These are phyloP conservation scores for Metschnikowia corniflorae DNA, from an alignment of 805 yeast genomes.

Conservation along the genomic window DNA sequence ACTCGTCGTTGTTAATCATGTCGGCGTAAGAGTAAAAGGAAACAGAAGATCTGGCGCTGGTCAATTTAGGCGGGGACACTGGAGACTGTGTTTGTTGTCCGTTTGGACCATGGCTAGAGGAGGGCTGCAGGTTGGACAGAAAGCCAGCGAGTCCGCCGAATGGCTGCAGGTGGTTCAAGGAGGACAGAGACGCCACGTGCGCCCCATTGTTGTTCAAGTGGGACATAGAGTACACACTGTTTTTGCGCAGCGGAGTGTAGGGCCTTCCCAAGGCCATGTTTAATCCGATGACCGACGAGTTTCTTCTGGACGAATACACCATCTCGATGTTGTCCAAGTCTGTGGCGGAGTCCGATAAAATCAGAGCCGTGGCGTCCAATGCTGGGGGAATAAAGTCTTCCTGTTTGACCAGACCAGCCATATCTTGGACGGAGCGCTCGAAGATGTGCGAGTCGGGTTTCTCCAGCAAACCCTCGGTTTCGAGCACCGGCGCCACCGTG, in stretches of 20 bases:
- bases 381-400: conserved; percentile 80
- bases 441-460: conserved; percentile 31
- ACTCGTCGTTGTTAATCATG: conserved; percentile 65
- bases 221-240: conserved; percentile 20
- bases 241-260: conserved; percentile 37
- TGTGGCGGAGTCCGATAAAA: conserved; percentile 55
- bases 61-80: conserved; percentile 38
- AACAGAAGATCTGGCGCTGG: conserved; percentile 34
- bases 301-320: conserved; percentile 55
- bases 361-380: conserved; percentile 69
- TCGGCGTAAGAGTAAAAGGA: conserved; percentile 78
- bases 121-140: conserved; percentile 5
- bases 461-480: conserved; percentile 14
- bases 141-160: conserved; percentile 3
- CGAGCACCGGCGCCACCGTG: conserved; percentile 14
- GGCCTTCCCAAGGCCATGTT: conserved; percentile 48
- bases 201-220: conserved; percentile 4
- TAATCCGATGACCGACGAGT: conserved; percentile 49
- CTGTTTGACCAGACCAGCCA: conserved; percentile 29
- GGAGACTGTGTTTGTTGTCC: conserved; percentile 24
- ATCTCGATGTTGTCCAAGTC: conserved; percentile 70
- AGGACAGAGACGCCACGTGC: conserved; percentile 6
- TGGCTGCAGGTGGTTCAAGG: conserved; percentile 9
- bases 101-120: not conserved
- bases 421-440: conserved; percentile 42